A percentile compares a stretch with the other conserved stretches of the same genome.
Evolutionary conservation across 768 basidiomycete species (phyloP).

Genomic region (Leccinum arenicola): DNA sequence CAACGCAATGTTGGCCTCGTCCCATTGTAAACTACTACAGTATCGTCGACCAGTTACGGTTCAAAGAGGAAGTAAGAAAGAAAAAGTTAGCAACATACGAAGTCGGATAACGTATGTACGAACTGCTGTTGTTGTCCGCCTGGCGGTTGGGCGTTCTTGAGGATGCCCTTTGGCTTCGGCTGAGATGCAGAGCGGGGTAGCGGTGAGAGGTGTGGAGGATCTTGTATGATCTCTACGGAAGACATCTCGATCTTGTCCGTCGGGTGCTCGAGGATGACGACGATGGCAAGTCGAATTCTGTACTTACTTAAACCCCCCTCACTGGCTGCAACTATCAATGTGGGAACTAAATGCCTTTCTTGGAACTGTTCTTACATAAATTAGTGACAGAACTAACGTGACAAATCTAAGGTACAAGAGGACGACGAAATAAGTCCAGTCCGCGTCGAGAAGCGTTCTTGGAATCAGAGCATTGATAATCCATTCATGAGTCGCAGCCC

Average conservation of each 20-base stretch:
- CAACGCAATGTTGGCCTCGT: constrained; percentile 88
- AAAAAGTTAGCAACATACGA: background rate
- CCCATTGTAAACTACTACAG: constrained; percentile 80
- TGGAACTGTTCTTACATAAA: background rate
- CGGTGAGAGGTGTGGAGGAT: constrained; percentile 46
- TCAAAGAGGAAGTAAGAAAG: background rate
- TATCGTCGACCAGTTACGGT: background rate
- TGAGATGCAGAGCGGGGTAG: constrained; percentile 61
- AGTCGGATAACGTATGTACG: constrained; percentile 17
- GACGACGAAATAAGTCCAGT: constrained; percentile 4
- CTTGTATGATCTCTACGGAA: constrained; percentile 31
- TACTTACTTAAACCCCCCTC: constrained; percentile 5
- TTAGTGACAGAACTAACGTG: background rate
- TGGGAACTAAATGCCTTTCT: constrained; percentile 29
- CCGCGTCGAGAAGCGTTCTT: background rate
- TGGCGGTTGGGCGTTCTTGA: constrained; percentile 69
- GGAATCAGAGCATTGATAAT: constrained; percentile 38
- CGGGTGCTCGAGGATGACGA: background rate
- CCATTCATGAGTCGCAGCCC: constrained; percentile 66
- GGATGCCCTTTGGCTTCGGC: constrained; percentile 81
- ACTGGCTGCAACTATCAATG: constrained; percentile 1
- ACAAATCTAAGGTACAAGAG: constrained; percentile 1
- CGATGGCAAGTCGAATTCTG: constrained; percentile 1
- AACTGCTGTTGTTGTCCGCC: constrained; percentile 48
- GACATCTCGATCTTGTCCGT: constrained; percentile 21